phyloP scores from a whole-genome alignment of 2,329 filamentous ascomycete species.

The Lachnellula arida region DNA sequence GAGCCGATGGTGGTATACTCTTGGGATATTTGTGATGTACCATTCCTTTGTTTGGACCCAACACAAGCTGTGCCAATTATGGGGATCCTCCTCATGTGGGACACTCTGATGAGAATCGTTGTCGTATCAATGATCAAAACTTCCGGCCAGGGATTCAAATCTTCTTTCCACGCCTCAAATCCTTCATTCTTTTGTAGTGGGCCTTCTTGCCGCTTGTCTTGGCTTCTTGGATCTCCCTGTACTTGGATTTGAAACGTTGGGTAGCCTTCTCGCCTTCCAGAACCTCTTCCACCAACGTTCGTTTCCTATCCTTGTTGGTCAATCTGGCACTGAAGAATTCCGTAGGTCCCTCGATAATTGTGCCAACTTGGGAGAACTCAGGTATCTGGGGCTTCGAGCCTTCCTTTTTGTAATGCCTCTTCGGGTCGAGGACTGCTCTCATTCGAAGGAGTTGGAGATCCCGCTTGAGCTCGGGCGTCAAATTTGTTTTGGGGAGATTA shows the following conservation, averaged over 20 bases:
- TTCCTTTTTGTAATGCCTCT: constrained; percentile 63
- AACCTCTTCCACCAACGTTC: constrained; percentile 81
- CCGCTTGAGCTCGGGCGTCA: constrained; percentile 81
- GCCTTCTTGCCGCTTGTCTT: constrained; percentile 88
- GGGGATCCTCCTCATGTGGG: background rate
- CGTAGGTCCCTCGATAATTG: constrained; percentile 80
- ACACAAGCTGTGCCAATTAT: no score
- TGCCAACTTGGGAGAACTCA: constrained; percentile 83
- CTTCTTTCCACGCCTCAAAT: constrained; percentile 17
- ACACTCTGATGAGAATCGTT: background rate
- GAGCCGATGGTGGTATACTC: no score
- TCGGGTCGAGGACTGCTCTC: constrained; percentile 82
- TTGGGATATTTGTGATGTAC: no score
- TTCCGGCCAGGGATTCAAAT: constrained; percentile 2
- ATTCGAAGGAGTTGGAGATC: constrained; percentile 88
- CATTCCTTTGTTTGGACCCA: no score
- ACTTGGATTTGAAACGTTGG: constrained; percentile 80
- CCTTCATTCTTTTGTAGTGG: constrained; percentile 77
- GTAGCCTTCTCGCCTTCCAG: constrained; percentile 61
- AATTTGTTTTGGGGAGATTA: constrained; percentile 75
- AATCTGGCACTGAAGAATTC: constrained; percentile 81
- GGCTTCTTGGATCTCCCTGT: constrained; percentile 72
- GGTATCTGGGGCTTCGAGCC: constrained; percentile 62
- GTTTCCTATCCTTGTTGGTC: constrained; percentile 81
- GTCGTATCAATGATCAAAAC: background rate